phyloP scores from a whole-genome alignment of 1,284 basidiomycete genomes.

The Phenoliferia sp. region DNA sequence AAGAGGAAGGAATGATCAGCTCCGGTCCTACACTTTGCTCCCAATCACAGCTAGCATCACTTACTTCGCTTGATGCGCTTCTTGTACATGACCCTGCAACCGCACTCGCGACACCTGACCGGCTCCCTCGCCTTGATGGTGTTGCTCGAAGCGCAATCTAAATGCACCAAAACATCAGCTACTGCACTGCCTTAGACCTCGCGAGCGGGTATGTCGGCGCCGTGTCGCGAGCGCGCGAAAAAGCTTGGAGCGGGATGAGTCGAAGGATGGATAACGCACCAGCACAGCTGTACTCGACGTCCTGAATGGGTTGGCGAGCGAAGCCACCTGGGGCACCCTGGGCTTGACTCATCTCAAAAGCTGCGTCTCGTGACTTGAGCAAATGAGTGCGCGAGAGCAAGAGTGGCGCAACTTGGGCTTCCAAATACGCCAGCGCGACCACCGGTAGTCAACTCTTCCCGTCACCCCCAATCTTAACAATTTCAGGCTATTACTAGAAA shows the following conservation, averaged over 20 bases:
- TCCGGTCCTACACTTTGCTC: no score
- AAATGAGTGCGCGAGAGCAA: not conserved
- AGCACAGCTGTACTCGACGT: conserved; percentile 84
- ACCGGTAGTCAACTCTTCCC: no score
- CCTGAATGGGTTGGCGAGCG: not conserved
- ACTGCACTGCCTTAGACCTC: no score
- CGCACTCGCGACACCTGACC: conserved; percentile 93
- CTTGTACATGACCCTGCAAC: conserved; percentile 99
- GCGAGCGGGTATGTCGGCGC: not conserved
- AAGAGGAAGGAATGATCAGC: not conserved
- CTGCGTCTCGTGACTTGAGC: not conserved
- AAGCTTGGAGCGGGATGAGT: not conserved
- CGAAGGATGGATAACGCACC: conserved; percentile 51
- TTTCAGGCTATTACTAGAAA: no score
- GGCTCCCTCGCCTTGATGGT: conserved; percentile 89
- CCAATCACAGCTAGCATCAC: conserved; percentile 45
- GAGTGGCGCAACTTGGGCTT: not conserved
- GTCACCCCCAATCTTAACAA: no score
- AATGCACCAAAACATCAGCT: not conserved
- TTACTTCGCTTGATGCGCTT: conserved; percentile 90
- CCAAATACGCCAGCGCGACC: no score
- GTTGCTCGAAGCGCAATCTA: conserved; percentile 92
- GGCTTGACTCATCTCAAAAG: not conserved
- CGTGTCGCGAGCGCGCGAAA: not conserved
- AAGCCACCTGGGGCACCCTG: not conserved